Base-by-base conservation (phyloP, 1,139 yeast genomes). In the Geotrichum fermentans region DNA sequence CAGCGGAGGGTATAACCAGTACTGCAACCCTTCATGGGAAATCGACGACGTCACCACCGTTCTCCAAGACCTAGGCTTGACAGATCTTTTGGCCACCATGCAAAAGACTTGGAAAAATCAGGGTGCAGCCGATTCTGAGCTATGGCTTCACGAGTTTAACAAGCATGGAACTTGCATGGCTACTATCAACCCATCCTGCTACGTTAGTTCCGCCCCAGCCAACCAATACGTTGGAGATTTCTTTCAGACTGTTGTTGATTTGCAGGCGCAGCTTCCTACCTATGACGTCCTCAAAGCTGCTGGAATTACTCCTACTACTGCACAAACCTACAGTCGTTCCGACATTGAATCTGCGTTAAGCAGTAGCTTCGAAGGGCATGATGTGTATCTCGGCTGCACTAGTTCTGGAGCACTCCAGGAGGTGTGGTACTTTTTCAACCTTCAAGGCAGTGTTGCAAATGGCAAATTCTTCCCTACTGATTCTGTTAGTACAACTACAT, bases 121-220 rank as follows among this genome's bases (percentile, higher is more conserved):
- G 64, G 79, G 79, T 52, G 92, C 92, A 1, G 62, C 75, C 53
- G 96, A 89, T 62, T 86, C 80, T 54, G 68, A 75, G 20, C 71
- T 90, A 50, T 90, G 98, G 97, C 73, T 79, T 26, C 97, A 92
- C 65, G 98, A 90, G 66, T 92, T 78, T 73, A 89, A 90, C 70
- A 90, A 92, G 66, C 98, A 90, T 62, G 97, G 90, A 3, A 89
- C 97, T 0, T 92, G 97, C 66, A 80, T 89, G 70, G 77, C 80
- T 35, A 88, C 97, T 0, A 71, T 89, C 45, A 75, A 76, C 48
- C 87, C 95, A 2, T 57, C 64, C 1, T 90, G 97, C 63, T 88
- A 87, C 64, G 52, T 58, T 10, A 45, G 51, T 26, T 66, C 63
- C 36, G 64, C 69, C 45, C 64, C 67, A 32, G 62, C 73, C 49